phyloP scores from a whole-genome alignment of 805 yeast species.

The Candida nonsorbophila region DNA sequence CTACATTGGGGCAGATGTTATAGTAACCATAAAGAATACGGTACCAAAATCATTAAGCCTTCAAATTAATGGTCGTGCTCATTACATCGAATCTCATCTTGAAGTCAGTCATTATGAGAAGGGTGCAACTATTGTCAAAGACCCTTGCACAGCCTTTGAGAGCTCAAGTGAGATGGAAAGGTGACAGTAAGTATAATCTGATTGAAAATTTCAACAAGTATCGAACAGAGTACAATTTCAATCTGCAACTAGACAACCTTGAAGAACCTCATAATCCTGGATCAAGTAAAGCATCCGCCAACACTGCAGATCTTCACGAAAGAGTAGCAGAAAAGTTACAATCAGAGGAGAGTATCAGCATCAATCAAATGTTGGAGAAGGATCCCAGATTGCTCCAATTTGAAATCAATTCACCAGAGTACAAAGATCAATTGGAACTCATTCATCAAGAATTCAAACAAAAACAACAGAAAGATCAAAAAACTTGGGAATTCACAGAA shows the following conservation, averaged over 20 bases:
- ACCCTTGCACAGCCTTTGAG: no score
- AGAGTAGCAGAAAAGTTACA: slow-evolving; percentile 9
- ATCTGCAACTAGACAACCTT: slow-evolving; percentile 3
- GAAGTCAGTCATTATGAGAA: no score
- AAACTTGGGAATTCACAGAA: slow-evolving; percentile 35
- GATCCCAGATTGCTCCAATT: slow-evolving; percentile 27
- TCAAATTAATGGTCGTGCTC: no score
- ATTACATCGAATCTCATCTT: no score
- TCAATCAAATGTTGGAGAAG: slow-evolving; percentile 19
- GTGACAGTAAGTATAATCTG: slow-evolving; percentile 8
- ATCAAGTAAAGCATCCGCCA: slow-evolving; percentile 1
- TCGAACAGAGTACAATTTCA: slow-evolving; percentile 13
- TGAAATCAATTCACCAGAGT: slow-evolving; percentile 29
- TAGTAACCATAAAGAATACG: no score
- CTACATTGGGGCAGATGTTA: no score
- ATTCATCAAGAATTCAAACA: slow-evolving; percentile 21
- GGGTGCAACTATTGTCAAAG: no score
- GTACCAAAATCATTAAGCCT: no score
- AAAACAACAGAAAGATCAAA: slow-evolving; percentile 20
- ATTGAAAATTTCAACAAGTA: slow-evolving; percentile 36
- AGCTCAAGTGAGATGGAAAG: no score
- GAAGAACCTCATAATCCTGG: slow-evolving; percentile 2
- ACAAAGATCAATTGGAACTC: slow-evolving; percentile 23
- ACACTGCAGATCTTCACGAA: slow-evolving; percentile 7
- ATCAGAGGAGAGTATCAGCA: slow-evolving; percentile 10